Conservation (phyloP, 257 asterid species). For the Solanum rostratum region DNA sequence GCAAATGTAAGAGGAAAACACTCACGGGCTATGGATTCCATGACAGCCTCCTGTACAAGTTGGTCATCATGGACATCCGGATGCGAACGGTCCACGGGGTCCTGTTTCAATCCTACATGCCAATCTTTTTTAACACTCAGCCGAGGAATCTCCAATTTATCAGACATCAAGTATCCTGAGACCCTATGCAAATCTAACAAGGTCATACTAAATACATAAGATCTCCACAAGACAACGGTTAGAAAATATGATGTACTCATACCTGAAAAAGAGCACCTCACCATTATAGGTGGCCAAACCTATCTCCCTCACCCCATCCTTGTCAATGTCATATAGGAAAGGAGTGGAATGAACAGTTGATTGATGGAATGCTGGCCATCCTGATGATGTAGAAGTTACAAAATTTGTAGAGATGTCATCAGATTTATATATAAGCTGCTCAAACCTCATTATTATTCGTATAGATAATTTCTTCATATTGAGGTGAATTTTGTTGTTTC, state of each 20-base stretch:
- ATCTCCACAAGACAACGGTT: not conserved
- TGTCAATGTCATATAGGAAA: slow-evolving; percentile 85
- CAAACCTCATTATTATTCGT: not conserved
- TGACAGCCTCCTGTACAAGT: slow-evolving; percentile 52
- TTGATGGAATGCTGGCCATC: slow-evolving; percentile 99
- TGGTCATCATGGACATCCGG: slow-evolving; percentile 87
- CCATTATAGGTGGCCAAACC: slow-evolving; percentile 94
- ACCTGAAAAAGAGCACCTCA: slow-evolving; percentile 98
- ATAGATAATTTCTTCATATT: not conserved
- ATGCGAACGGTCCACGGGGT: slow-evolving; percentile 85
- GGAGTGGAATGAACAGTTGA: slow-evolving; percentile 98
- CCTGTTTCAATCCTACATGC: slow-evolving; percentile 83
- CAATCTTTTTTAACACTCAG: slow-evolving; percentile 88
- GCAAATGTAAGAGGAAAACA: slow-evolving; percentile 6
- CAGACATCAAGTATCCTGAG: slow-evolving; percentile 93
- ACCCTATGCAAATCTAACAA: slow-evolving; percentile 33
- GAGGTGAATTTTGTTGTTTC: not conserved
- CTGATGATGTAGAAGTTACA: slow-evolving; percentile 24
- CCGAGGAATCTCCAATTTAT: slow-evolving; percentile 83
- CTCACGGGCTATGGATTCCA: slow-evolving; percentile 47
- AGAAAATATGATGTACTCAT: not conserved
- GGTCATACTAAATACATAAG: not conserved
- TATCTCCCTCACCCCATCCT: slow-evolving; percentile 96
- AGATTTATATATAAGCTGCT: not conserved
- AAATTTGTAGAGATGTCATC: not conserved